Evolutionary conservation across 2,329 filamentous ascomycete species (phyloP), one percentile per base, ranked within the genome.

Genomic region (Simplicillium sp.): DNA sequence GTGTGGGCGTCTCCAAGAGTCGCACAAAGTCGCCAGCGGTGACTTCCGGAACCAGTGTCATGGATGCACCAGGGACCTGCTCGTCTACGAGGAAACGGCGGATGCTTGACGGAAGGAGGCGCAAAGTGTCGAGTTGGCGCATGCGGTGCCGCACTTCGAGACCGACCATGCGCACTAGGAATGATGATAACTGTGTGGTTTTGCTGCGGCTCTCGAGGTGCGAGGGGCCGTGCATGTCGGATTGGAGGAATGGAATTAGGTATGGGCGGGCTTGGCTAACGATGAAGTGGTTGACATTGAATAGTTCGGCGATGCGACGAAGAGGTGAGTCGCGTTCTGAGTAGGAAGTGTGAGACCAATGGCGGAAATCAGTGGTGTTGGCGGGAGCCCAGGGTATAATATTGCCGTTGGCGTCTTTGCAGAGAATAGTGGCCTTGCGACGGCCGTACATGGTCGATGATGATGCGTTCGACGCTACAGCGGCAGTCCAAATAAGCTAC

Each of bases 221-320:
- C 50, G 77, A 76, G 1, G 85, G 82, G 4, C 84, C 82, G 59
- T 89, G 84, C 65, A 89, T 79, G 50, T 90, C 85, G 36, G 82
- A 84, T 46, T 83, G 80, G 5, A 94, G 70, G 52, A 95, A 92
- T 0, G 89, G 89, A 20, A 90, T 82, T 13, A 95, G 70, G 59
- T 94, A 95, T 0, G 90, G 90, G 3, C 89, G 75, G 1, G 90
- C 88, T 65, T 96, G 90, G 48, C 85, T 92, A 49, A 97, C 80
- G 48, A 97, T 87, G 63, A 94, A 96, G 66, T 96, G 89, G 56
- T 95, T 94, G 40, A 94, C 86, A 57, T 94, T 94, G 71, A 92
- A 92, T 11, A 90, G 75, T 62, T 90, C 84, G 7, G 83, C 78
- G 25, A 92, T 80, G 32, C 86, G 77, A 40, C 78, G 72, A 1